phyloP scores from a whole-genome alignment of 768 basidiomycete genomes.

The Hypholoma sublateritium region DNA sequence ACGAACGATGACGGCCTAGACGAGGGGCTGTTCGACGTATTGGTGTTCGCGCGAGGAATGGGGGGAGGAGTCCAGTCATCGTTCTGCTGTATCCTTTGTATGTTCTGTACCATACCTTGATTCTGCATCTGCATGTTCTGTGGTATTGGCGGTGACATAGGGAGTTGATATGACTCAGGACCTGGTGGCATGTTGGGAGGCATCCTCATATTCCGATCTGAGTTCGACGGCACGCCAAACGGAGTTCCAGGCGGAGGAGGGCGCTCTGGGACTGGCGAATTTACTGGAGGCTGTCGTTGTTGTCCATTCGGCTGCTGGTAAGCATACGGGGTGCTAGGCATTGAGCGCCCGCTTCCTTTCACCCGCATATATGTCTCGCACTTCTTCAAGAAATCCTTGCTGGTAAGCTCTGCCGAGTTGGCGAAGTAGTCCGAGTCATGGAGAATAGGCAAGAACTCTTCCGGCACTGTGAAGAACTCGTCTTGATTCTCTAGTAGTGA shows the following conservation, averaged over 20 bases:
- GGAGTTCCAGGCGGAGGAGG: conserved; percentile 33
- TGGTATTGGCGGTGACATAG: conserved; percentile 46
- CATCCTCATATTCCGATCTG: conserved; percentile 27
- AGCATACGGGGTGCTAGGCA: conserved; percentile 35
- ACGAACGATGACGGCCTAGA: conserved; percentile 55
- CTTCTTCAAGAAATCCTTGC: conserved; percentile 95
- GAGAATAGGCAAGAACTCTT: conserved; percentile 83
- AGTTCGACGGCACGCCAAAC: conserved; percentile 35
- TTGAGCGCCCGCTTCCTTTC: conserved; percentile 60
- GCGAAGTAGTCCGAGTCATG: conserved; percentile 92
- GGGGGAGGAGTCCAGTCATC: conserved; percentile 47
- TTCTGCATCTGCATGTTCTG: conserved; percentile 40
- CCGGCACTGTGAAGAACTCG: conserved; percentile 92
- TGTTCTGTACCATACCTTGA: conserved; percentile 47
- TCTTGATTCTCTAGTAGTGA: conserved; percentile 91
- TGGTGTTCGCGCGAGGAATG: conserved; percentile 37
- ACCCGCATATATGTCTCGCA: conserved; percentile 87
- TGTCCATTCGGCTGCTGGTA: conserved; percentile 37
- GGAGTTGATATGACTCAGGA: conserved; percentile 31
- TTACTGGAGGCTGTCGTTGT: conserved; percentile 25
- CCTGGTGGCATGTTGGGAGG: conserved; percentile 40
- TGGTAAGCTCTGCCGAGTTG: conserved; percentile 84
- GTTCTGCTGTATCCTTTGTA: conserved; percentile 26
- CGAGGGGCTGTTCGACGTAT: conserved; percentile 32
- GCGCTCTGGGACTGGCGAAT: conserved; percentile 45